Conservation (phyloP, 73 alveolate species). For the Effrenium voratum region DNA sequence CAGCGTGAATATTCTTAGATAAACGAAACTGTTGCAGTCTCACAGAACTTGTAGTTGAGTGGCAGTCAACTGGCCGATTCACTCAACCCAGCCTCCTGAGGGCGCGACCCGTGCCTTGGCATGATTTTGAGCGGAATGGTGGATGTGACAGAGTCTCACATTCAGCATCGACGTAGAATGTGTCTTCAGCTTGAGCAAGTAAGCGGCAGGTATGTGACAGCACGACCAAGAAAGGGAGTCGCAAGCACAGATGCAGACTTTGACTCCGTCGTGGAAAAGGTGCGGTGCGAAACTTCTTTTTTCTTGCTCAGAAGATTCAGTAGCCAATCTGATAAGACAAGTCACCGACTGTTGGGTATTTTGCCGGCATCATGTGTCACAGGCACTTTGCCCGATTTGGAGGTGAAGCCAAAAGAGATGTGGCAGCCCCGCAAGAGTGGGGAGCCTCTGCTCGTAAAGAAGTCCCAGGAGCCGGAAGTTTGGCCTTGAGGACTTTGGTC, state of each 20-base stretch:
- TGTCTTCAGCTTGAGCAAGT: too few relatives aligned
- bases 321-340: not conserved
- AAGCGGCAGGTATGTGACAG: conserved; percentile 21
- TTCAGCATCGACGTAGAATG: too few relatives aligned
- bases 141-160: too few relatives aligned
- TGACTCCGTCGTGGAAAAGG: conserved; percentile 66
- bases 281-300: not conserved
- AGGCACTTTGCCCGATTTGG: too few relatives aligned
- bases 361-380: not conserved
- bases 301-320: not conserved
- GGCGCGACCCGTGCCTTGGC: too few relatives aligned
- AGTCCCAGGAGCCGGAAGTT: conserved; percentile 26
- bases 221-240: conserved; percentile 80
- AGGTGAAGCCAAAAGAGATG: conserved; percentile 80
- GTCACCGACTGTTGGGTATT: not conserved
- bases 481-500: not conserved
- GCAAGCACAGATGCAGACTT: conserved; percentile 62
- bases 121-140: too few relatives aligned
- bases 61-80: too few relatives aligned
- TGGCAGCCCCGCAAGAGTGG: conserved; percentile 88
- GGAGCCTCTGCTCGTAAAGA: conserved; percentile 47
- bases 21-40: too few relatives aligned
- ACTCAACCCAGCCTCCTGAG: too few relatives aligned
- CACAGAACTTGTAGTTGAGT: too few relatives aligned
- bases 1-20: too few relatives aligned